phyloP scores from a whole-genome alignment of 139 green algal genomes.

The Coccomyxa sp. region DNA sequence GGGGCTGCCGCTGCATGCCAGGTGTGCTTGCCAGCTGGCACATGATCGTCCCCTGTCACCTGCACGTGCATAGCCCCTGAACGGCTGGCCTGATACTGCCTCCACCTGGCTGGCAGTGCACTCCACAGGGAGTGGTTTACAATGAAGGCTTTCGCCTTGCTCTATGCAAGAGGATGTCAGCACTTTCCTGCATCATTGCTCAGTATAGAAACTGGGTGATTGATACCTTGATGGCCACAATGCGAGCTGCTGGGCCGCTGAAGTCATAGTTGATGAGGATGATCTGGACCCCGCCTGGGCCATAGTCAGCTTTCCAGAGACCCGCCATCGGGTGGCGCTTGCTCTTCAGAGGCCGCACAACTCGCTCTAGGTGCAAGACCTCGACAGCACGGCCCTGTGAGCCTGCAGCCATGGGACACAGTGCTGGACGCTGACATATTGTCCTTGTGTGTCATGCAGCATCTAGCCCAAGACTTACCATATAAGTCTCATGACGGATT shows the following conservation, averaged over 20 bases:
- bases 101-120: too few species aligned
- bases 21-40: background rate
- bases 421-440: background rate
- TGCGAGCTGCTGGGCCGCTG: constrained; percentile 6
- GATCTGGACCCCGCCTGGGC: background rate
- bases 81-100: too few species aligned
- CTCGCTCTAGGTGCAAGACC: background rate
- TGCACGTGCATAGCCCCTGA: too few species aligned
- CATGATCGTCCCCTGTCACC: background rate
- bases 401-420: background rate
- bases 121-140: too few species aligned
- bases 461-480: too few species aligned
- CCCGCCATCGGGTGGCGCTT: constrained; percentile 31
- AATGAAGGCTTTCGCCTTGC: too few species aligned
- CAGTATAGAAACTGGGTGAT: too few species aligned
- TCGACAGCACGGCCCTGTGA: background rate
- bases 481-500: too few species aligned
- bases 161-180: too few species aligned
- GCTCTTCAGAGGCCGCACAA: constrained; percentile 13
- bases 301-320: constrained; percentile 19
- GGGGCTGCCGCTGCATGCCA: background rate
- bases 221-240: constrained; percentile 13
- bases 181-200: too few species aligned
- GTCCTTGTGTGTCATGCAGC: background rate
- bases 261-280: constrained; percentile 30